Conservation (phyloP, 208 protist genomes). For the Leishmania amazonensis region DNA sequence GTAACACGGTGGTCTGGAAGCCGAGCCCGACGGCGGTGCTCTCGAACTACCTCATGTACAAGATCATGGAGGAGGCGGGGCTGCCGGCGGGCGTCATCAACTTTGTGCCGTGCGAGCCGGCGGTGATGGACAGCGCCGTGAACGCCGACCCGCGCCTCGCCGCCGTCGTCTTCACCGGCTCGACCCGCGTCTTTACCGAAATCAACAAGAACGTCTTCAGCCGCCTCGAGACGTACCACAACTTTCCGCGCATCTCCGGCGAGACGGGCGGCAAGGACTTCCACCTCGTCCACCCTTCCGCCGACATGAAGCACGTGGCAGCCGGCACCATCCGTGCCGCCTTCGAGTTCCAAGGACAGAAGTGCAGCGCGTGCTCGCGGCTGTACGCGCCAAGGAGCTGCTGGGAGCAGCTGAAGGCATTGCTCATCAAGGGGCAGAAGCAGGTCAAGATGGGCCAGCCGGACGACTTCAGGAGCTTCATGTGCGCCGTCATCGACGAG, state of each 20-base stretch:
- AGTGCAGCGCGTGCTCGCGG: constrained; percentile 95
- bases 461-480: constrained; percentile 93
- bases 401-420: constrained; percentile 86
- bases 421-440: constrained; percentile 81
- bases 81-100: constrained; percentile 96
- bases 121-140: constrained; percentile 75
- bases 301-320: constrained; percentile 85
- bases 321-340: constrained; percentile 90
- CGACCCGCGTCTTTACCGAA: constrained; percentile 89
- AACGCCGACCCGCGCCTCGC: constrained; percentile 86
- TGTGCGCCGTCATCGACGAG: constrained; percentile 97
- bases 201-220: constrained; percentile 94
- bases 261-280: constrained; percentile 98
- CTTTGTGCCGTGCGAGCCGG: constrained; percentile 89
- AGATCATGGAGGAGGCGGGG: constrained; percentile 95
- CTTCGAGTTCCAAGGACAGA: constrained; percentile 98
- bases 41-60: constrained; percentile 94
- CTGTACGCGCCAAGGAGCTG: constrained; percentile 93
- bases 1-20: constrained; percentile 97
- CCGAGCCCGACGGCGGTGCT: constrained; percentile 91
- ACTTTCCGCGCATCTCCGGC: constrained; percentile 96
- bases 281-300: constrained; percentile 94
- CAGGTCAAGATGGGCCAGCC: constrained; percentile 95
- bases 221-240: constrained; percentile 90
- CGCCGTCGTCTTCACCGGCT: constrained; percentile 97